Conservation (phyloP, 2,329 filamentous ascomycete genomes). For the Ceratocystis colombiana region DNA sequence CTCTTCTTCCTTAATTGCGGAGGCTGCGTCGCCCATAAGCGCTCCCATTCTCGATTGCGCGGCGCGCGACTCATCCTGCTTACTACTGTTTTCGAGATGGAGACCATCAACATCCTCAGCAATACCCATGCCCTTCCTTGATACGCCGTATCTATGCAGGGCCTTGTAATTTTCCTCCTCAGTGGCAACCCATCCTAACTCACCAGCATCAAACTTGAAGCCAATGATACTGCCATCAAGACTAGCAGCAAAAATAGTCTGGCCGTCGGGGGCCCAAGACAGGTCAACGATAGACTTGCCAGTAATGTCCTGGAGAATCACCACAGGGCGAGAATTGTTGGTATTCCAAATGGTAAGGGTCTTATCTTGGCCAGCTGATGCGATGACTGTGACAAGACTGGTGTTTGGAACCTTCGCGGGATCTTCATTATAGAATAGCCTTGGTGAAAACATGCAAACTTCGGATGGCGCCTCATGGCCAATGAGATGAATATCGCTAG, state of each 20-base stretch:
- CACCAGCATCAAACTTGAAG: conserved; percentile 71
- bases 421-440: conserved; percentile 68
- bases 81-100: conserved; percentile 80
- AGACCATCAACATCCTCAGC: conserved; percentile 86
- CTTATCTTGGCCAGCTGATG: conserved; percentile 93
- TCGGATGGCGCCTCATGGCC: conserved; percentile 95
- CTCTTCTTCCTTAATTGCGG: conserved; percentile 31
- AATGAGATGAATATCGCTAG: conserved; percentile 93
- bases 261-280: conserved; percentile 86
- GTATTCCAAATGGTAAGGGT: conserved; percentile 97
- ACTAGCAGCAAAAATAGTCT: conserved; percentile 73
- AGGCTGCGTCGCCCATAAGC: conserved; percentile 74
- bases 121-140: conserved; percentile 78
- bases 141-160: conserved; percentile 82
- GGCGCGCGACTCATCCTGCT: conserved; percentile 77
- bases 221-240: conserved; percentile 82
- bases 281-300: conserved; percentile 90
- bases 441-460: conserved; percentile 91
- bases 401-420: conserved; percentile 45
- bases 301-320: conserved; percentile 80
- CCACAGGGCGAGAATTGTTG: conserved; percentile 79
- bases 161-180: conserved; percentile 86
- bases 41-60: conserved; percentile 95
- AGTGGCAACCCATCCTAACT: conserved; percentile 79
- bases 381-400: conserved; percentile 76